These are phyloP conservation scores for Hypoxylon cercidicola DNA, from an alignment of 495 filamentous ascomycete genomes.

Conservation along the genomic window DNA sequence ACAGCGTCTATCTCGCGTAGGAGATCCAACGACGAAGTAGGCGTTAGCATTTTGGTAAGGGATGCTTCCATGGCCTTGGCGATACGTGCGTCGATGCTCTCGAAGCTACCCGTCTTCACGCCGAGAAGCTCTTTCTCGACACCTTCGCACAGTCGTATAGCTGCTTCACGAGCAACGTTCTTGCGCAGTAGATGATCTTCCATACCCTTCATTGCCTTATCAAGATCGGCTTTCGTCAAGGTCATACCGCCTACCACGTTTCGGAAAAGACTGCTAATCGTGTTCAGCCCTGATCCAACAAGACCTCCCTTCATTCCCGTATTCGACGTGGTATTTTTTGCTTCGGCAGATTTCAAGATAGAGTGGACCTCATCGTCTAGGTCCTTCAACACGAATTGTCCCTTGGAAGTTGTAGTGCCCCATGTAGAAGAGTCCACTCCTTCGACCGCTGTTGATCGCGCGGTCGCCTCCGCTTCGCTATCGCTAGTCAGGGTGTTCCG, in stretches of 20 bases:
- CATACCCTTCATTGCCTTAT: conserved; percentile 94
- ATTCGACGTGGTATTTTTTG: conserved; percentile 64
- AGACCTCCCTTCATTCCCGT: conserved; percentile 65
- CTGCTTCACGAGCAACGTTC: conserved; percentile 95
- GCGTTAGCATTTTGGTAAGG: conserved; percentile 92
- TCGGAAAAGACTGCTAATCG: conserved; percentile 86
- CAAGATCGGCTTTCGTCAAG: conserved; percentile 84
- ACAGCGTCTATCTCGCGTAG: conserved; percentile 90
- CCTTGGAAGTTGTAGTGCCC: conserved; percentile 85
- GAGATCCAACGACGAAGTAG: conserved; percentile 92
- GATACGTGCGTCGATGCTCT: conserved; percentile 86
- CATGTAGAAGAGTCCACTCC: conserved; percentile 79
- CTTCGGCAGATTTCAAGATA: conserved; percentile 78
- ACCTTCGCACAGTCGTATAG: conserved; percentile 87
- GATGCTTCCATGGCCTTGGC: conserved; percentile 88
- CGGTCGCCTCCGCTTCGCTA: conserved; percentile 61
- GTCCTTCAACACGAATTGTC: conserved; percentile 93
- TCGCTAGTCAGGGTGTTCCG: conserved; percentile 58
- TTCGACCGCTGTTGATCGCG: conserved; percentile 65
- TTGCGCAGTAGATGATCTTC: conserved; percentile 94
- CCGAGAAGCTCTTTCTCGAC: conserved; percentile 90
- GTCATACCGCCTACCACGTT: conserved; percentile 95
- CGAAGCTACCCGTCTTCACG: conserved; percentile 91
- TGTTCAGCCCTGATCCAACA: conserved; percentile 78
- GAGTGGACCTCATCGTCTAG: conserved; percentile 92